Evolutionary conservation across 768 basidiomycete genomes (phyloP), one percentile per base, ranked within the genome.

Genomic region (Russula sp.): DNA sequence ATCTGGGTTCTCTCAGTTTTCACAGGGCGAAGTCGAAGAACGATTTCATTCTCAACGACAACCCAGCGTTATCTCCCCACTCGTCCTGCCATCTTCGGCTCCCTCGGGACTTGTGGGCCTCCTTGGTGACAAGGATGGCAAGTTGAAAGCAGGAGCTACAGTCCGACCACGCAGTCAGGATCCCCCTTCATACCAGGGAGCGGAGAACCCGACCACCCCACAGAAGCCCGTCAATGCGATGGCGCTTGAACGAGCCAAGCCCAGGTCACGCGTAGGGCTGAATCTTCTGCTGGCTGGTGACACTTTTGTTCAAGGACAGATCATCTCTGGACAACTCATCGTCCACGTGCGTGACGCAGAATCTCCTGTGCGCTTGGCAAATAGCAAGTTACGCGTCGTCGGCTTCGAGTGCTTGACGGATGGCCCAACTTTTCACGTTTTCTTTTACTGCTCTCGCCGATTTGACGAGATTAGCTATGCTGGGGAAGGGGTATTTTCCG

Each of bases 251-350:
- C 87, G 89, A 68, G 85, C 89, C 5, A 86, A 84, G 67, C 69
- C 82, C 14, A 83, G 80, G 25, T 84, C 91, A 8, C 85, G 90
- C 56, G 87, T 95, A 1, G 87, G 88, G 70, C 76, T 95, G 11
- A 90, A 95, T 66, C 83, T 96, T 43, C 73, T 83, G n/a, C 79
- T 93, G 36, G 84, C 90, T 63, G 84, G 82, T 65, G 81, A 90
- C 61, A 77, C 83, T 10, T 85, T 84, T 65, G 87, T 95, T 3
- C 90, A 96, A 75, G 93, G 93, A 3, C 85, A 84, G 7, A 76
- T 78, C 65, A 73, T 96, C 47, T 80, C 80, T 48, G 94, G 94
- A 2, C 74, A 78, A 43, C 75, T 94, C 73, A 82, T 85, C 52
- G 74, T 95, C 43, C 78, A 77, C 36, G 79, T 96, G 20, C 77